Evolutionary conservation across 768 basidiomycete species (phyloP), one percentile per base, ranked within the genome.

Genomic region (Xanthoconium purpureum): DNA sequence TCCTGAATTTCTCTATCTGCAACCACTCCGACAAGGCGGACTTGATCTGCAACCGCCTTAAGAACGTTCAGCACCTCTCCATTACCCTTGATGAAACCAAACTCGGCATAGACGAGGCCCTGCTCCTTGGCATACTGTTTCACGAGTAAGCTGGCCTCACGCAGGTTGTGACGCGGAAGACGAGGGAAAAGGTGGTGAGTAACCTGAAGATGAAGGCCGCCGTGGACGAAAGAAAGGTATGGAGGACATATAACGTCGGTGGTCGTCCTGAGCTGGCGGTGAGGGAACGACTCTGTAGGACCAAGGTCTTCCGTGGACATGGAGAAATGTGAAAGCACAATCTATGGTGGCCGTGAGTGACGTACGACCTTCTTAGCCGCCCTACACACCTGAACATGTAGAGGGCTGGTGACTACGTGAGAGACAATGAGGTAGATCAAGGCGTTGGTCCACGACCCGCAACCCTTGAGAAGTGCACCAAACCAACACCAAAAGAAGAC

Each of bases 111-210:
- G 36, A 83, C 81, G 5, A 98, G 75, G 0, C 85, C 89, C 58
- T 93, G 86, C 67, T 96, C 90, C 62, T 81, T 77, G 14, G 94
- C 93, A 64, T 88, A 98, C 64, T 88, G 80, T 70, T 94, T 96
- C 51, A 97, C 94, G 20, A 95, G 76, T 32, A 79, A 56, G 60
- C 90, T 91, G 3, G 96, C 96, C 52, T 84, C 78, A 36, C 84
- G 82, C 51, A 99, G 80, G 69, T 97, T 94, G 77, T 98, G 96
- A 38, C 97, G 80, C 3, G 97, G 97, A 1, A 98, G 78, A 12
- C 97, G 87, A 18, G 97, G 97, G 77, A 98, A 98, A 56, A 98
- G 81, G 71, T 98, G 95, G 64, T 99, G 97, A 3, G 96, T 94
- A 42, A 98, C 92, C 73, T 99, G 97, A 13, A 98, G 84, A 64